Conservation (phyloP, 768 basidiomycete genomes). For the Auriscalpium orientale region DNA sequence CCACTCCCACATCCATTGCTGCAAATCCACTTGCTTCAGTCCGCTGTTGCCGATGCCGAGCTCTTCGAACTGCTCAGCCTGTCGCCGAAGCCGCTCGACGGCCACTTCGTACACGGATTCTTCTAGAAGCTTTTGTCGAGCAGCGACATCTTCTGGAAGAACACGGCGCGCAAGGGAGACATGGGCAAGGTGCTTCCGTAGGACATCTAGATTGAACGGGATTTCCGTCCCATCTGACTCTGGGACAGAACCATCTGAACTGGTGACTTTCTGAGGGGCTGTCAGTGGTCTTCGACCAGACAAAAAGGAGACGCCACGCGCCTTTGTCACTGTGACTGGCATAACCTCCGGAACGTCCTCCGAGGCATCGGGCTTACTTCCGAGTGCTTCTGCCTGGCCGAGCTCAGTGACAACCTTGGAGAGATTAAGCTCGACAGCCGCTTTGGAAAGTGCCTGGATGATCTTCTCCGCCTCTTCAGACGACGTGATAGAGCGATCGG, state of each 20-base stretch:
- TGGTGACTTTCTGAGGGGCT: neutral
- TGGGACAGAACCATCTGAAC: constrained; percentile 15
- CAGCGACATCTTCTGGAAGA: constrained; percentile 56
- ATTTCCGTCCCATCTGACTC: constrained; percentile 26
- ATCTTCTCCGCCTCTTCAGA: constrained; percentile 49
- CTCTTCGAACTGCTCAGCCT: constrained; percentile 48
- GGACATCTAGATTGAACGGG: constrained; percentile 68
- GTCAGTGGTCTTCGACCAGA: constrained; percentile 9
- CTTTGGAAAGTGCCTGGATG: constrained; percentile 48
- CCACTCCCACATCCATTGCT: constrained; percentile 86
- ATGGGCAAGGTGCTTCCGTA: constrained; percentile 61
- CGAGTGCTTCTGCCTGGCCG: constrained; percentile 44
- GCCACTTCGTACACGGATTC: constrained; percentile 83
- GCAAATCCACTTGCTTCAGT: constrained; percentile 44
- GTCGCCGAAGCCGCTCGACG: constrained; percentile 56
- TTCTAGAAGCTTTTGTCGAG: constrained; percentile 78
- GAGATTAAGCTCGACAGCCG: constrained; percentile 51
- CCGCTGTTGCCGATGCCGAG: constrained; percentile 45
- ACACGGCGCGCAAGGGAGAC: constrained; percentile 57
- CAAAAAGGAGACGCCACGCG: constrained; percentile 9
- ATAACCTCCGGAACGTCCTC: constrained; percentile 49
- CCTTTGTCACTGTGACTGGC: constrained; percentile 47
- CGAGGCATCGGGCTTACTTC: constrained; percentile 34
- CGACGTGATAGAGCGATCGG: constrained; percentile 47
- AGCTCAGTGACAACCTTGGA: constrained; percentile 46